Evolutionary conservation across 2,329 filamentous ascomycete genomes (phyloP), one percentile per base, ranked within the genome.

Genomic region (Aspergillus ustus): DNA sequence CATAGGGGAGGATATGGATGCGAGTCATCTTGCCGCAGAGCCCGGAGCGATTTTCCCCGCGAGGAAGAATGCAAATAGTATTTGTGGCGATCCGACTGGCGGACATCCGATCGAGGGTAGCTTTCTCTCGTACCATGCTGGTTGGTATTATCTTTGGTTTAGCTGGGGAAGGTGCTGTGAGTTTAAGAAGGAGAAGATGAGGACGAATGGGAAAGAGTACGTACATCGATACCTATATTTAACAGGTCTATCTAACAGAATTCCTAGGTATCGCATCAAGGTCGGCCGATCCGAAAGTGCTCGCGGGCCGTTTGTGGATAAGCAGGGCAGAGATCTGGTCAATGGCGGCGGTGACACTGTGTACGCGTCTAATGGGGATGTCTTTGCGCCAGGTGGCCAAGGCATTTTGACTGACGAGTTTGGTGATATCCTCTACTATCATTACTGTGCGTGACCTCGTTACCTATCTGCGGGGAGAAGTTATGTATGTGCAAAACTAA

Each of bases 361-460:
- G 1, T 81, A 91, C 1, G 82, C 82, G 59, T 84, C 81, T 3
- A 87, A 90, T 63, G 84, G 76, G 11, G 83, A 78, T 28, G 81
- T 89, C 0, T 91, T 90, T 67, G 88, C 85, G 17, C 88, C 88
- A 8, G 89, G 88, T 50, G 87, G 87, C 1, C 87, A 90, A 69
- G 85, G 84, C 19, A 81, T 89, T 1, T 83, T 84, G 63, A 76
- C 78, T 1, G 86, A 88, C 62, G 67, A 63, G 8, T 63, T 65
- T 7, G 66, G 60, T 3, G 74, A 76, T 52, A 63, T 73, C 22
- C 68, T 76, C 4, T 76, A 74, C 58, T 76, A 76, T 54, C 74
- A 76, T 49, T 76, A 75, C 46, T 63, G 74, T 76, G 60, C 63
- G 72, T 68, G 4, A 46, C 34, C 34, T 40, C 34, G 15, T 8